phyloP scores from a whole-genome alignment of 768 basidiomycete species.

The Crepidotus variabilis region DNA sequence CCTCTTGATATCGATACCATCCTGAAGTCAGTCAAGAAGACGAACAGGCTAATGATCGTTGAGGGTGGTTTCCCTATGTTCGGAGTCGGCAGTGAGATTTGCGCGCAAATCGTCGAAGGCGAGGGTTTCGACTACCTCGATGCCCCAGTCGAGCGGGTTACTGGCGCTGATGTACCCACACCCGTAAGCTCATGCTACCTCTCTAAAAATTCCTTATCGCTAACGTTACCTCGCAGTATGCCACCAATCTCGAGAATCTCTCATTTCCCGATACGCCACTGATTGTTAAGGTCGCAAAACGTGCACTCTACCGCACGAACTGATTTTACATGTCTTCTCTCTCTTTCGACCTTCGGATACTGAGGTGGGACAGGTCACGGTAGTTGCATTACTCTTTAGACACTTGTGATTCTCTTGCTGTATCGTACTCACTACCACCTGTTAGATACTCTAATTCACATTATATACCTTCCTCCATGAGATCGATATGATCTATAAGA shows the following conservation, averaged over 20 bases:
- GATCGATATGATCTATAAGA: background rate
- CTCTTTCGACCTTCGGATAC: background rate
- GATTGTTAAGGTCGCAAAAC: slow-evolving; percentile 93
- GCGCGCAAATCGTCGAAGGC: slow-evolving; percentile 95
- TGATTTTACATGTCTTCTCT: slow-evolving; percentile 30
- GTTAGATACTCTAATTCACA: slow-evolving; percentile 27
- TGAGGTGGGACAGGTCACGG: slow-evolving; percentile 6
- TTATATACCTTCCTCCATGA: slow-evolving; percentile 19
- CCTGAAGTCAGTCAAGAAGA: slow-evolving; percentile 97
- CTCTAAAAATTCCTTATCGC: background rate
- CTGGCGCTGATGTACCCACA: slow-evolving; percentile 96
- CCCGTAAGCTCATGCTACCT: slow-evolving; percentile 40
- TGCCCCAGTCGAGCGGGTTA: slow-evolving; percentile 95
- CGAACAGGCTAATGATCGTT: slow-evolving; percentile 92
- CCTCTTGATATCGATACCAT: slow-evolving; percentile 98
- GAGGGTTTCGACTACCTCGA: slow-evolving; percentile 99
- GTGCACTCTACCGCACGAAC: slow-evolving; percentile 86
- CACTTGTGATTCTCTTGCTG: slow-evolving; percentile 17
- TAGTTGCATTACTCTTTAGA: slow-evolving; percentile 18
- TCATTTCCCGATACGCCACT: slow-evolving; percentile 92
- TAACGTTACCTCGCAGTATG: slow-evolving; percentile 55
- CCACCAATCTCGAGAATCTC: slow-evolving; percentile 81
- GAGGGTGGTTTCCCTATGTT: slow-evolving; percentile 99
- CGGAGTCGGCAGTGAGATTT: slow-evolving; percentile 98
- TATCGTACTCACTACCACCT: slow-evolving; percentile 21